Evolutionary conservation across 164 flowering plant genomes (phyloP).

Genomic region (Akebia trifoliata): DNA sequence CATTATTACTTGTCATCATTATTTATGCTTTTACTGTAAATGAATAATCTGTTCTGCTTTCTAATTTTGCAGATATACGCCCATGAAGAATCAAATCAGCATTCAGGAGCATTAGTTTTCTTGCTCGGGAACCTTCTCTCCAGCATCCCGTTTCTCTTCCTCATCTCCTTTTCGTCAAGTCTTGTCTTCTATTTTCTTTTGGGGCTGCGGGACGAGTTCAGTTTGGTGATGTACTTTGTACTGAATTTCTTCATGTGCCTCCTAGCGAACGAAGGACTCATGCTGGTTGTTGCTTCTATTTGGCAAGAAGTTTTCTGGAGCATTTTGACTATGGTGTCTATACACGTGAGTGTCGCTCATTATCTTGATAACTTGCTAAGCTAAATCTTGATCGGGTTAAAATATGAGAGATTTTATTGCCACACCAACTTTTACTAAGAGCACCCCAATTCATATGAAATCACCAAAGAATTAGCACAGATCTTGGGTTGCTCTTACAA

Average conservation of each 20-base stretch:
- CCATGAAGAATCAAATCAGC: slow-evolving; percentile 71
- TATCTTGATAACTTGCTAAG: background rate
- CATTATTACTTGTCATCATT: background rate
- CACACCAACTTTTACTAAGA: no score
- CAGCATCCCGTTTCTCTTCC: slow-evolving; percentile 91
- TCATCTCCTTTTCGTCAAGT: slow-evolving; percentile 84
- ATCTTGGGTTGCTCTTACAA: no score
- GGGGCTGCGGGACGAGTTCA: slow-evolving; percentile 81
- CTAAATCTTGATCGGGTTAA: background rate
- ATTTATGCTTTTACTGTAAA: background rate
- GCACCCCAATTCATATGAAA: no score
- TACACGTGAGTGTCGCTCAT: slow-evolving; percentile 59
- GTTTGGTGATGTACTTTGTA: slow-evolving; percentile 93
- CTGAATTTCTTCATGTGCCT: slow-evolving; percentile 89
- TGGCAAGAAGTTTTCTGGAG: slow-evolving; percentile 68
- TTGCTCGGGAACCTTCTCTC: slow-evolving; percentile 82
- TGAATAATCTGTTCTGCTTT: background rate
- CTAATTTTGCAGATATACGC: slow-evolving; percentile 47
- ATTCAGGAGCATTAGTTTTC: slow-evolving; percentile 79
- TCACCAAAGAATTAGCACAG: no score
- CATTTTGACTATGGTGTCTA: slow-evolving; percentile 48
- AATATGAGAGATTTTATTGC: no score
- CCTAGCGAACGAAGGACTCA: slow-evolving; percentile 82
- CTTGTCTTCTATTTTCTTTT: slow-evolving; percentile 85
- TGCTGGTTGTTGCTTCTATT: slow-evolving; percentile 58